Percentiles rank a stretch among this genome's conserved stretches.
phyloP scores from a whole-genome alignment of 1,284 basidiomycete species.

The Heterobasidion parviporum region DNA sequence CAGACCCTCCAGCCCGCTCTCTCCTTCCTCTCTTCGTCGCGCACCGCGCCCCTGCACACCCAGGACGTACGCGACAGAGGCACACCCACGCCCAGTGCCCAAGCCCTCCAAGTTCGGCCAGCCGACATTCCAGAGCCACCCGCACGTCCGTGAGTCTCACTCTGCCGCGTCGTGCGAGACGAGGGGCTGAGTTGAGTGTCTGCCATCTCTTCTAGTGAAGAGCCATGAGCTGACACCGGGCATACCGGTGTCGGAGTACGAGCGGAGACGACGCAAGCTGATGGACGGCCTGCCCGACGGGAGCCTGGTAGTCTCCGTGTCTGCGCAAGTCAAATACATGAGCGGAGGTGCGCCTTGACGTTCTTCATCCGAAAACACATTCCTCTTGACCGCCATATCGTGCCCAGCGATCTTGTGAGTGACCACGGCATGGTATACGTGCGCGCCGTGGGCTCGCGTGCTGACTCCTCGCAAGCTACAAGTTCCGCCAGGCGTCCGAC shows the following conservation, averaged over 20 bases:
- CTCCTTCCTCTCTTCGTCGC: neutral
- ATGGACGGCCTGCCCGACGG: conserved; percentile 76
- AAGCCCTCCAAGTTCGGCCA: conserved; percentile 12
- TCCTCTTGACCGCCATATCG: neutral
- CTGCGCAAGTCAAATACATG: conserved; percentile 83
- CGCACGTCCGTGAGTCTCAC: conserved; percentile 10
- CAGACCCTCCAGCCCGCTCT: neutral
- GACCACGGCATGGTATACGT: neutral
- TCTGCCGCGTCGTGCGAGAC: neutral
- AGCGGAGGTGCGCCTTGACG: conserved; percentile 60
- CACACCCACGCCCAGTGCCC: conserved; percentile 1
- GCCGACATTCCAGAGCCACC: conserved; percentile 11
- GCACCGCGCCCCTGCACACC: neutral
- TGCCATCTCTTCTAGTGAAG: conserved; percentile 13
- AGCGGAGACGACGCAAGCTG: conserved; percentile 61
- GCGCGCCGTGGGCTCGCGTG: neutral
- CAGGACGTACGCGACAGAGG: conserved; percentile 7
- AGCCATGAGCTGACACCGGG: conserved; percentile 77
- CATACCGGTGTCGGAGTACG: conserved; percentile 78
- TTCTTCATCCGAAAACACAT: neutral
- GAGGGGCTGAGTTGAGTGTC: neutral
- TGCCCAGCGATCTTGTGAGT: conserved; percentile 43
- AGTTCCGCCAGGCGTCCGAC: conserved; percentile 89
- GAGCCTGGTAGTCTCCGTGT: conserved; percentile 74
- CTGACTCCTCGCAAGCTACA: conserved; percentile 56